Evolutionary conservation across 139 green algal species (phyloP).

Genomic region (Closterium sp.): DNA sequence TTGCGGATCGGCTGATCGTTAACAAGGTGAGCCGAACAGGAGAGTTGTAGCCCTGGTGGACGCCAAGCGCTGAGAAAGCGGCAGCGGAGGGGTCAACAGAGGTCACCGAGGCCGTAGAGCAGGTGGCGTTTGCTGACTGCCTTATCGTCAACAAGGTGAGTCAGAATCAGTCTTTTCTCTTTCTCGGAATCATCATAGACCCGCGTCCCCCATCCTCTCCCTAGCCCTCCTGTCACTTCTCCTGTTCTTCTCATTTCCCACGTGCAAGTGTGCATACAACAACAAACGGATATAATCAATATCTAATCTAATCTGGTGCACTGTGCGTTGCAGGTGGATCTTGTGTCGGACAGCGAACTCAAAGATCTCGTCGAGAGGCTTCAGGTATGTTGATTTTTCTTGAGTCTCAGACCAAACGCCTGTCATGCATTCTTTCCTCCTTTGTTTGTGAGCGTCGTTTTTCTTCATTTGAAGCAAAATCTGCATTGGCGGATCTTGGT

Average conservation of each 20-base stretch:
- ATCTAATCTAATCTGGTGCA: not conserved
- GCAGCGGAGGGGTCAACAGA: too few species aligned
- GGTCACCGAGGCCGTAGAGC: slow-evolving; percentile 89
- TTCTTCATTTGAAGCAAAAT: not conserved
- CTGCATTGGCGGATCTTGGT: too few species aligned
- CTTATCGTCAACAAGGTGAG: slow-evolving; percentile 94
- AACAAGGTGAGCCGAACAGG: slow-evolving; percentile 78
- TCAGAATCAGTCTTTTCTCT: too few species aligned
- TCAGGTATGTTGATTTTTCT: not conserved
- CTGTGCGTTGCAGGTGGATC: not conserved
- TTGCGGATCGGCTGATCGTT: slow-evolving; percentile 89
- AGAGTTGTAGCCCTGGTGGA: too few species aligned
- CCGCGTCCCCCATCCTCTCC: not conserved
- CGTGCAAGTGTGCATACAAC: too few species aligned
- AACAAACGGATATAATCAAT: too few species aligned
- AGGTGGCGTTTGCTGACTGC: slow-evolving; percentile 92
- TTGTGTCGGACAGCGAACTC: slow-evolving; percentile 54
- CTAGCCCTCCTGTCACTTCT: not conserved
- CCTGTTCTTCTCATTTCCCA: not conserved
- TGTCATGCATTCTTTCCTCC: not conserved
- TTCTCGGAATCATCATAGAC: too few species aligned
- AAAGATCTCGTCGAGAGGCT: slow-evolving; percentile 66
- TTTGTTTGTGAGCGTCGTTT: not conserved
- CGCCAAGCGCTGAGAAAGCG: too few species aligned
- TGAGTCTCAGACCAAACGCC: not conserved